These are phyloP conservation scores for Bassia scoparia DNA, from an alignment of 148 eudicot species.

Conservation along the genomic window DNA sequence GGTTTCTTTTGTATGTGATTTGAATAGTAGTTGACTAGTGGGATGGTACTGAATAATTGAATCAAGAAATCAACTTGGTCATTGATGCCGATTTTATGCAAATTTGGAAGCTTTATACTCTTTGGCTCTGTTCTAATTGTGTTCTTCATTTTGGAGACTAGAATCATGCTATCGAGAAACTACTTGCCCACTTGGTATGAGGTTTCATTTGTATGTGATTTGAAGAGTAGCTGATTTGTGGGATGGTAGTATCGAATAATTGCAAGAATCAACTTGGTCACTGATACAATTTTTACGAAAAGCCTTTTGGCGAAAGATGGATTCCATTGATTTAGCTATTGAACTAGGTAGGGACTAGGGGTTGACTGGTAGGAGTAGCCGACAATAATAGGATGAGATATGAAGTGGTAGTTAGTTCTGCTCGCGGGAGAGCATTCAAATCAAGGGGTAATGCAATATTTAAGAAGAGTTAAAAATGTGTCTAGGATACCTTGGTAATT, in stretches of 20 bases:
- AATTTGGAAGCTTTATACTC: background rate
- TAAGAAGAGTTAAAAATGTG: background rate
- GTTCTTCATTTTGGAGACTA: background rate
- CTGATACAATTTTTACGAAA: background rate
- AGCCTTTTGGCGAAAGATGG: too few relatives aligned
- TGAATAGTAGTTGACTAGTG: background rate
- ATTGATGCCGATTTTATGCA: background rate
- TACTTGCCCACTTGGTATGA: background rate
- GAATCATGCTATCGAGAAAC: background rate
- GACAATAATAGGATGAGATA: background rate
- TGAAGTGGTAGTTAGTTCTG: background rate
- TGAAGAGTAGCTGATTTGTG: background rate
- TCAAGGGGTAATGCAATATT: background rate
- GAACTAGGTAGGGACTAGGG: too few relatives aligned
- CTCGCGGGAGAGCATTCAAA: background rate
- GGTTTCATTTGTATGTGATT: background rate
- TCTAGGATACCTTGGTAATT: background rate
- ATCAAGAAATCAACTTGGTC: background rate
- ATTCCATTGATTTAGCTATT: too few relatives aligned
- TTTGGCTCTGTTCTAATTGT: background rate
- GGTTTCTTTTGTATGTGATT: background rate
- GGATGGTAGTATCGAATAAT: background rate
- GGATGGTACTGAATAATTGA: background rate
- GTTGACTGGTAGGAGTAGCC: background rate
- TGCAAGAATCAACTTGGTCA: background rate